Base-by-base conservation (phyloP, 1,284 basidiomycete species). In the Rhodotorula mucilaginosa region DNA sequence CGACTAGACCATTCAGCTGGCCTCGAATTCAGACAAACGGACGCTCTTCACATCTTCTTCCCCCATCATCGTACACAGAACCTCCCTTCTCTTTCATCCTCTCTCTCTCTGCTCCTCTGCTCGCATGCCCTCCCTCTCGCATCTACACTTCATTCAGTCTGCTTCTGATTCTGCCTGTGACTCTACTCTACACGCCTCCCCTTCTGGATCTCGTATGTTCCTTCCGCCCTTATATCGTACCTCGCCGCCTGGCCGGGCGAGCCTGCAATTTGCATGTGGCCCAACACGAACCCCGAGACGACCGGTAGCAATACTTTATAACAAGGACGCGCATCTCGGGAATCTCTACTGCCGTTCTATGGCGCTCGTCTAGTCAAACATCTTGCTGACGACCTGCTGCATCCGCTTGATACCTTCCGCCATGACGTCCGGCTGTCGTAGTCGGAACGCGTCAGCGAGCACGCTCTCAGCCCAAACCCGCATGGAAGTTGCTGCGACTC, bases 391-490 rank as follows among this genome's bases (percentile, higher is more conserved):
- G 16, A 68, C 66, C 48, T 62, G 16, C 48, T 68, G 54, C 56
- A 58, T n/a, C n/a, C 66, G 61, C 34, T 49, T 58, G 39, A 68
- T 58, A 10, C 48, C 66, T 39, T 68, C 66, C 26, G 48, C 26
- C 34, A 54, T 64, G 48, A 58, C 48, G 15, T 51, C 67, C 34
- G 15, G 12, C 54, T 58, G 26, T 54, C 44, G 16, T 2, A 21
- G 8, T 21, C 23, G 44, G 5, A 34, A 56, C 29, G 29, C 23
- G 34, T 23, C 29, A 44, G 44, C 18, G 39, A 44, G 39, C 39
- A 10, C 39, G 12, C 39, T 44, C 39, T 44, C 18, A n/a, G 18
- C 12, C 29, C 26, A 26, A 51, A 19, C 18, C 19, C 49, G 18
- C 39, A 29, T 31, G 26, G 12, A 8, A 54, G 3, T 26, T 13